Evolutionary conservation across 208 protist genomes (phyloP), one percentile per base, ranked within the genome.

Genomic region (Naegleria fowleri): DNA sequence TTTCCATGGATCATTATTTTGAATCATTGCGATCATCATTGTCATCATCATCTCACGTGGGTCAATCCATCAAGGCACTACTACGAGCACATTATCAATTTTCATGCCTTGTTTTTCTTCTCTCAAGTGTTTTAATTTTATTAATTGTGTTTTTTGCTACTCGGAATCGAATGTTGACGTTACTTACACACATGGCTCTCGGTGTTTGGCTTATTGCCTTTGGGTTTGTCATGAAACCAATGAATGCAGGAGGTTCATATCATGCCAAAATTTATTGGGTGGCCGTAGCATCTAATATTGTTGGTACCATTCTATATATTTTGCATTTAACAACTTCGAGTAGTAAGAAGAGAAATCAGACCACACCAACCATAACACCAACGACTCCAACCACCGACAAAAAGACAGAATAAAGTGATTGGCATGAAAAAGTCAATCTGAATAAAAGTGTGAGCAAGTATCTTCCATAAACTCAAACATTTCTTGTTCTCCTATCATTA

Each of bases 41-140:
- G 6, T 36, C 29, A 2, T 22, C 51, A 19, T n/a, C 43, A 39
- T 19, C 5, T 19, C 15, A 87, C 4, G 83, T 39, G 1, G 9
- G 16, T n/a, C 16, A 51, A 25, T 9, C 29, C 29, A 43, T 88
- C 16, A 88, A 88, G 19, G 0, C 7, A 39, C 16, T 88, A 4
- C n/a, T 88, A 36, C 5, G 5, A 40, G 16, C n/a, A 58, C 85
- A 88, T n/a, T 88, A 88, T 58, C 39, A 39, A 39, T 88, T 88
- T 29, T 43, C n/a, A 38, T 7, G 19, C 11, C 39, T 58, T 33
- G 19, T 16, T 19, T 58, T 88, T 22, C 36, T 88, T 6, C 43
- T 88, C 5, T n/a, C 85, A 1, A 39, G 25, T 39, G 25, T 58
- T 55, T 29, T 88, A 19, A n/a, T 88, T 15, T 48, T 51, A 58